Conservation (phyloP, 139 green algal genomes). For the Cymbomonas tetramitiformis region DNA sequence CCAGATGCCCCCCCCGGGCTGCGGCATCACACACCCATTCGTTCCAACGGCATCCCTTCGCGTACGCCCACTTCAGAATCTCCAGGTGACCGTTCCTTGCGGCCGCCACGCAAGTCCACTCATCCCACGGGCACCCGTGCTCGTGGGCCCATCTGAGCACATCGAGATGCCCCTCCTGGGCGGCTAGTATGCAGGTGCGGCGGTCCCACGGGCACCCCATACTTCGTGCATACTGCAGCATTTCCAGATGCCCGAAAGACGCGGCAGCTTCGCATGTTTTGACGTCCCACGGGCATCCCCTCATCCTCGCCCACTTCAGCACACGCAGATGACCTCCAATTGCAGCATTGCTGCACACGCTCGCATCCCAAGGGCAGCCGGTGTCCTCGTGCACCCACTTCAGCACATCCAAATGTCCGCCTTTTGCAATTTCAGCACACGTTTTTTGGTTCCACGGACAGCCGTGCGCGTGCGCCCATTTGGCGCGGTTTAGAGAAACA, state of each 20-base stretch:
- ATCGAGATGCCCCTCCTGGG: constrained; percentile 3
- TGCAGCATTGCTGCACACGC: not conserved
- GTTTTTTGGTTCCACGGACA: not conserved
- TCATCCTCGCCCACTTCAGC: not conserved
- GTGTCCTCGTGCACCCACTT: constrained; percentile 1
- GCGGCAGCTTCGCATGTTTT: not conserved
- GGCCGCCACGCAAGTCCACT: not conserved
- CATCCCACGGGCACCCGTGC: constrained; percentile 13
- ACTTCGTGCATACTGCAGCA: not conserved
- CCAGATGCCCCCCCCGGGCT: not conserved
- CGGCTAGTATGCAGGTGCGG: not conserved
- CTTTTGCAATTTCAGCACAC: not conserved
- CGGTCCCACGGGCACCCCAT: constrained; percentile 10
- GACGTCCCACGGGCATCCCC: constrained; percentile 1
- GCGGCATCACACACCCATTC: not conserved
- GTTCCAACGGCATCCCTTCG: constrained; percentile 6
- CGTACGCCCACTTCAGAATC: constrained; percentile 7
- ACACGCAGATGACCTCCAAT: not conserved
- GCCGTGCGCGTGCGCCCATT: not conserved
- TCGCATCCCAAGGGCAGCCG: constrained; percentile 9
- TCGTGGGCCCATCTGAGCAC: constrained; percentile 3
- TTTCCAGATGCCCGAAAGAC: not conserved
- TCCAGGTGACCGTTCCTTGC: not conserved
- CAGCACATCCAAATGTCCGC: not conserved
- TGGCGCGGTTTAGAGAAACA: not conserved